These are phyloP conservation scores for Teunomyces stri DNA, from an alignment of 805 yeast species.

Conservation along the genomic window DNA sequence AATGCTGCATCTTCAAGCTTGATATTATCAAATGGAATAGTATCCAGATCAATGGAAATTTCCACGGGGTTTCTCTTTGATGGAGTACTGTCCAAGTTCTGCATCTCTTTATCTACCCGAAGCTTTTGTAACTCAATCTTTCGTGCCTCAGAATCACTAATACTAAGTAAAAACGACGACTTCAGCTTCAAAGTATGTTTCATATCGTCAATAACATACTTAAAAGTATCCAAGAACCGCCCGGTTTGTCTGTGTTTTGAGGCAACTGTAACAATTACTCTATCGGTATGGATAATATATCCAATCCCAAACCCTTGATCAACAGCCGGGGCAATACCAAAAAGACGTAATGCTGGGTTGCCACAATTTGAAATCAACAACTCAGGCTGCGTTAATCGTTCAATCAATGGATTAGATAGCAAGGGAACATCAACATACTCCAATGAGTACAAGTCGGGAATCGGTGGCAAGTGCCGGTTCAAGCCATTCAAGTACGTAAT, in stretches of 20 bases:
- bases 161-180: constrained; percentile 28
- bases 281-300: constrained; percentile 78
- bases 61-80: constrained; percentile 23
- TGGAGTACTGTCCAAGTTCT: constrained; percentile 19
- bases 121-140: constrained; percentile 32
- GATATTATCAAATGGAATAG: constrained; percentile 10
- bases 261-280: constrained; percentile 75
- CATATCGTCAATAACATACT: constrained; percentile 59
- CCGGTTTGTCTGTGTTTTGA: constrained; percentile 87
- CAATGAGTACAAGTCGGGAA: constrained; percentile 19
- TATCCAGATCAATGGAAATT: constrained; percentile 3
- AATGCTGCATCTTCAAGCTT: constrained; percentile 6
- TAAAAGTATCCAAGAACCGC: constrained; percentile 69
- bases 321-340: constrained; percentile 90
- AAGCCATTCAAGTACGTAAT: constrained; percentile 37
- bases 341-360: constrained; percentile 78
- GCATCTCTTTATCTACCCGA: constrained; percentile 35
- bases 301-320: constrained; percentile 94
- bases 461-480: constrained; percentile 42
- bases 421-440: constrained; percentile 25
- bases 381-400: constrained; percentile 35
- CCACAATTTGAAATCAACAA: constrained; percentile 73
- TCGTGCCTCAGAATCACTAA: constrained; percentile 32
- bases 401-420: constrained; percentile 32
- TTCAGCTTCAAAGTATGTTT: constrained; percentile 46